Conservation (phyloP, 257 asterid genomes). For the Scutellaria minor region DNA sequence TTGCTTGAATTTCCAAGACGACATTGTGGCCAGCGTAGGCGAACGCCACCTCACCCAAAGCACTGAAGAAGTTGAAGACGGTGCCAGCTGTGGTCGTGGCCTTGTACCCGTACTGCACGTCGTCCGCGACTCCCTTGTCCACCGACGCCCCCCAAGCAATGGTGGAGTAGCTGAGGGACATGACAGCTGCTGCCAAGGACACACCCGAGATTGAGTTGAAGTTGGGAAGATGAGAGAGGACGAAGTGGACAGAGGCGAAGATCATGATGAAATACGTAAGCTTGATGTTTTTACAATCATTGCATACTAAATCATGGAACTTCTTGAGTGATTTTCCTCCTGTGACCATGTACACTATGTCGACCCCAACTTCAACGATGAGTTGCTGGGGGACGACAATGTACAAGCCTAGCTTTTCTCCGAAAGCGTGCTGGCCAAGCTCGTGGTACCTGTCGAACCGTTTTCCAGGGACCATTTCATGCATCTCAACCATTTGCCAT, state of each 20-base stretch:
- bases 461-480: slow-evolving; percentile 92
- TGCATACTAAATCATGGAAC: slow-evolving; percentile 63
- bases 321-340: slow-evolving; percentile 83
- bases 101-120: slow-evolving; percentile 74
- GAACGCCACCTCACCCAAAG: slow-evolving; percentile 86
- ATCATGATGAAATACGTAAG: slow-evolving; percentile 84
- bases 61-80: slow-evolving; percentile 74
- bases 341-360: slow-evolving; percentile 91
- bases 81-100: slow-evolving; percentile 61
- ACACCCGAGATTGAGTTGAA: slow-evolving; percentile 89
- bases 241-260: slow-evolving; percentile 90
- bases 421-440: slow-evolving; percentile 90
- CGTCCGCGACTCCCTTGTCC: slow-evolving; percentile 60
- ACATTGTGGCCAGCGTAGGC: slow-evolving; percentile 98
- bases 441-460: slow-evolving; percentile 93
- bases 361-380: slow-evolving; percentile 79
- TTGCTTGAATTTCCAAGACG: slow-evolving; percentile 88
- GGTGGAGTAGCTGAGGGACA: slow-evolving; percentile 93
- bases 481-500: slow-evolving; percentile 99
- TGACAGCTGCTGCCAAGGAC: slow-evolving; percentile 90
- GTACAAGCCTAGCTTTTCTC: slow-evolving; percentile 84
- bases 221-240: slow-evolving; percentile 91
- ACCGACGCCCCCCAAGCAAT: slow-evolving; percentile 89
- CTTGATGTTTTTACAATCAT: slow-evolving; percentile 52
- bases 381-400: slow-evolving; percentile 93